Evolutionary conservation across 441 rosid species (phyloP).

Genomic region (Dalechampia spathulata): DNA sequence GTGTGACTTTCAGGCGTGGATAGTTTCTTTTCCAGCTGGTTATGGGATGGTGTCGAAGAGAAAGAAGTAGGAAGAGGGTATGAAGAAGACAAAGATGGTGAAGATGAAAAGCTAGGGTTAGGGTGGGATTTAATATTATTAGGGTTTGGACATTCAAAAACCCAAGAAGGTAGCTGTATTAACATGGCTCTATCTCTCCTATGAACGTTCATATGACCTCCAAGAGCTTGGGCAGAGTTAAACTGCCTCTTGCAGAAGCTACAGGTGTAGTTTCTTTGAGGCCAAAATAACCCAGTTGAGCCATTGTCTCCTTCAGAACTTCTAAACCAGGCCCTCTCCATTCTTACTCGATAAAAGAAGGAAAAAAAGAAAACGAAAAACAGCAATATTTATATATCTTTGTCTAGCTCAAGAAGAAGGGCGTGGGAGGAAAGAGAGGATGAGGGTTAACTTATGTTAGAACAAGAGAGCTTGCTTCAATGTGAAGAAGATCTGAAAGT

Average conservation of each 20-base stretch:
- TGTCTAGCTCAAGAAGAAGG: neutral
- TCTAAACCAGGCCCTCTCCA: constrained; percentile 25
- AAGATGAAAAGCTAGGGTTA: constrained; percentile 17
- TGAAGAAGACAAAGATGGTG: constrained; percentile 15
- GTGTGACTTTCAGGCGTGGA: constrained; percentile 1
- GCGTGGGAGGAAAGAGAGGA: constrained; percentile 2
- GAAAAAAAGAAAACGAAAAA: neutral
- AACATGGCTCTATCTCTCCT: constrained; percentile 79
- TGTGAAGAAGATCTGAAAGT: constrained; percentile 8
- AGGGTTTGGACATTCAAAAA: constrained; percentile 31
- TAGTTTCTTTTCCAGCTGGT: constrained; percentile 8
- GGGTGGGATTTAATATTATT: constrained; percentile 11
- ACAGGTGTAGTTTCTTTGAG: constrained; percentile 54
- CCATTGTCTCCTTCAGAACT: constrained; percentile 26
- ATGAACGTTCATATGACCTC: constrained; percentile 86
- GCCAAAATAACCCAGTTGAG: constrained; percentile 41
- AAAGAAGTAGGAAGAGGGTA: constrained; percentile 1
- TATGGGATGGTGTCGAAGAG: constrained; percentile 9
- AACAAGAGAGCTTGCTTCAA: no score
- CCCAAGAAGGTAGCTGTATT: constrained; percentile 51
- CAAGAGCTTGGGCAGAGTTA: constrained; percentile 87
- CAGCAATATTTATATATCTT: neutral
- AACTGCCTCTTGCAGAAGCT: constrained; percentile 70
- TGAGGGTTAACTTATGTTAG: no score
- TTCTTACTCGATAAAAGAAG: constrained; percentile 10